Base-by-base conservation (phyloP, 305 asterid species). In the Stenogyne calaminthoides region DNA sequence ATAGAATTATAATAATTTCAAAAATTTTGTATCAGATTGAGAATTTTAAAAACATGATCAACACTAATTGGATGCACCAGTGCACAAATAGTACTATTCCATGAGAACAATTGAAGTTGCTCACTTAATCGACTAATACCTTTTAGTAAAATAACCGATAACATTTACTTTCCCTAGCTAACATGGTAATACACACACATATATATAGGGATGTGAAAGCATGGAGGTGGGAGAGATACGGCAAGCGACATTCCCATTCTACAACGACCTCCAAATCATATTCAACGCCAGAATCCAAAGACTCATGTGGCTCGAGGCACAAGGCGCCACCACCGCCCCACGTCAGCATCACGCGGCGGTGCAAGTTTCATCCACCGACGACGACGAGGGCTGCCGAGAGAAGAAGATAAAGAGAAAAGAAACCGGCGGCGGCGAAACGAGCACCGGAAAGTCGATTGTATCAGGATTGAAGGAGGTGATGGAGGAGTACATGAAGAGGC, bases 171-270 rank as follows among this genome's bases (percentile, higher is more conserved):
- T 25, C n/a, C n/a, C 3, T 1, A 1, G 1, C 2, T 25, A 25
- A 25, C 3, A 25, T 25, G 29, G 3, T 25, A 25, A 32, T 5
- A 32, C 36, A n/a, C n/a, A n/a, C n/a, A n/a, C n/a, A n/a, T n/a
- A n/a, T n/a, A 3, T 51, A 92, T 51, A 92, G 98, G 98, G 89
- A 64, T 88, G 93, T 72, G 96, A 90, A 74, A 81, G 88, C 6
- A 80, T 86, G 85, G 93, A 88, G 11, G 58, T 78, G 2, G 87
- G 81, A 58, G 85, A 86, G 36, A 78, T 83, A 82, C 76, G 91
- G 37, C 90, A 87, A 52, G 88, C 85, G 39, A 3, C 71, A 9
- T 92, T 92, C 58, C 92, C 92, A 54, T 90, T 84, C 56, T 90
- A 85, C 87, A 86, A 81, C 58, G 92, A 90, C 56, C 61, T 92